Evolutionary conservation across 768 basidiomycete species (phyloP).

Genomic region (Mycena latifolia): DNA sequence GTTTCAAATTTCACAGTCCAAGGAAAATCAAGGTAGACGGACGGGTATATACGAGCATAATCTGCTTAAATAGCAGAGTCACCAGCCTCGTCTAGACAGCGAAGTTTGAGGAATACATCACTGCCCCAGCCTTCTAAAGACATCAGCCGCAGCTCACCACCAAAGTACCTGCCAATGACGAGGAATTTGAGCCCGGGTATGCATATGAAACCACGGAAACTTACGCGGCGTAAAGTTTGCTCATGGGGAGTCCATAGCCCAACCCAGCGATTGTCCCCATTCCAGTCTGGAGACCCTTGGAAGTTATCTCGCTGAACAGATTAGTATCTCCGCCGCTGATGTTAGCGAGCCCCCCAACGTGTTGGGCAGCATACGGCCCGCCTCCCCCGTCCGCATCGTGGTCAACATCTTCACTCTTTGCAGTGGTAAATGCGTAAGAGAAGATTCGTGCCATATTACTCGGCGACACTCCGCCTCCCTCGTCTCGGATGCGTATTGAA

Average conservation of each 20-base stretch:
- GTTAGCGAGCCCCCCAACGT: constrained; percentile 79
- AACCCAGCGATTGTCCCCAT: constrained; percentile 44
- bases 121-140: constrained; percentile 63
- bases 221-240: constrained; percentile 75
- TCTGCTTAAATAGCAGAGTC: constrained; percentile 65
- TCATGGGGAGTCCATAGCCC: constrained; percentile 70
- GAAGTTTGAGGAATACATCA: constrained; percentile 63
- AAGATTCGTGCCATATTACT: constrained; percentile 84
- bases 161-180: constrained; percentile 73
- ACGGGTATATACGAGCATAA: too few relatives aligned
- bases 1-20: too few relatives aligned
- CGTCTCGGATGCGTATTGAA: constrained; percentile 85
- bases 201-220: not conserved
- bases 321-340: constrained; percentile 62
- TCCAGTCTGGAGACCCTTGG: constrained; percentile 81
- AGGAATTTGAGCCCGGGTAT: constrained; percentile 1
- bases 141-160: constrained; percentile 85
- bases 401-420: constrained; percentile 57
- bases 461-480: constrained; percentile 87
- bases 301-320: constrained; percentile 83
- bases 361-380: constrained; percentile 84
- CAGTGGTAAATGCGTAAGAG: constrained; percentile 93
- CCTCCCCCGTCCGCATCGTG: constrained; percentile 61
- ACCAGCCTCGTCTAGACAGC: constrained; percentile 64
- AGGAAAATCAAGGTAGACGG: too few relatives aligned